Conservation (phyloP, 352 stramenopile genomes). For the Phytophthora pseudosyringae region DNA sequence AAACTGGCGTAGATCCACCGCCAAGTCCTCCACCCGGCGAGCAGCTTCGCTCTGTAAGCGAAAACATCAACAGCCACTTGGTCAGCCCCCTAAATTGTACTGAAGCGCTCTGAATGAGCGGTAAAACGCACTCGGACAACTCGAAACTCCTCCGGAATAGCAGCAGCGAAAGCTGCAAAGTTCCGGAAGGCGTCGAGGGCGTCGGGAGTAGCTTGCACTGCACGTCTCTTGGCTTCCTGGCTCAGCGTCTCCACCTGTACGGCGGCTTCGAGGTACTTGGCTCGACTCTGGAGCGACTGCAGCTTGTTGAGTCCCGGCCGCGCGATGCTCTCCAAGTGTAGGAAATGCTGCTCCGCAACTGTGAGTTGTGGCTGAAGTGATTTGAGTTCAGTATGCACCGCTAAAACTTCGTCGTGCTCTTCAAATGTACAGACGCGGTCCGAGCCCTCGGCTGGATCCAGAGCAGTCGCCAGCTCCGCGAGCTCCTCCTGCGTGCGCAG, state of each 20-base stretch:
- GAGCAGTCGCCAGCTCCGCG: slow-evolving; percentile 18
- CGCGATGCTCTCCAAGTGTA: slow-evolving; percentile 46
- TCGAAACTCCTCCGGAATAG: slow-evolving; percentile 50
- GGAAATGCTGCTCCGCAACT: slow-evolving; percentile 55
- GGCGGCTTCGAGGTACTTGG: slow-evolving; percentile 51
- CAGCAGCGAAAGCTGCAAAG: slow-evolving; percentile 45
- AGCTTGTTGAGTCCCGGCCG: slow-evolving; percentile 40
- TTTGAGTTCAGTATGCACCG: slow-evolving; percentile 24
- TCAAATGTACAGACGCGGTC: slow-evolving; percentile 10
- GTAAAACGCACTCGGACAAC: slow-evolving; percentile 50
- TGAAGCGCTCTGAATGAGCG: not conserved
- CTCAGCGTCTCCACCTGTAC: slow-evolving; percentile 66
- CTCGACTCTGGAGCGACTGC: slow-evolving; percentile 43
- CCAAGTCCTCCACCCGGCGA: slow-evolving; percentile 53
- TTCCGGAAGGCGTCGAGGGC: slow-evolving; percentile 52
- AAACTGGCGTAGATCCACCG: slow-evolving; percentile 52
- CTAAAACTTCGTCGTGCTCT: slow-evolving; percentile 26
- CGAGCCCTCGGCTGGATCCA: slow-evolving; percentile 6
- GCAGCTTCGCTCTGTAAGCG: slow-evolving; percentile 47
- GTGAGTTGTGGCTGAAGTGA: slow-evolving; percentile 27
- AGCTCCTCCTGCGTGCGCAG: slow-evolving; percentile 30
- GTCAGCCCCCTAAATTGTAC: not conserved
- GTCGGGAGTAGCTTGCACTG: slow-evolving; percentile 46
- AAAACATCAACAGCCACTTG: not conserved
- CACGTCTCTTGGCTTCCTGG: slow-evolving; percentile 42